A percentile compares a stretch with the other conserved stretches of the same genome.
Evolutionary conservation across 169 alveolate genomes (phyloP).

Genomic region (Eimeria maxima): DNA sequence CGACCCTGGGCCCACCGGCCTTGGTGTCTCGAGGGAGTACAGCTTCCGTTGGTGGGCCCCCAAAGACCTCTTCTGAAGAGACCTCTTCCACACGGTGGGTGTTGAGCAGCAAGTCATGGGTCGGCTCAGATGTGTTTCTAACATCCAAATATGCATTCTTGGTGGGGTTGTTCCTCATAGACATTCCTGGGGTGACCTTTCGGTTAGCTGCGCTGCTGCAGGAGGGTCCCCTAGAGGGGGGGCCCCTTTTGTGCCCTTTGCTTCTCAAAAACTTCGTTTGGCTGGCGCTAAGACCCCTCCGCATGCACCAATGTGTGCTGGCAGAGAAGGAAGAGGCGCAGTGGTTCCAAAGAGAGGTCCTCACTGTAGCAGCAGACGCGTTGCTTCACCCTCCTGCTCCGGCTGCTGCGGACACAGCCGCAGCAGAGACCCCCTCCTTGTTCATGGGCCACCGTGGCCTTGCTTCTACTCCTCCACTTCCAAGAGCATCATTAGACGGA

Average conservation of each 20-base stretch:
- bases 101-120: neutral
- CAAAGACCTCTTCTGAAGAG: neutral
- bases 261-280: constrained; percentile 84
- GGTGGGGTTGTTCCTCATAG: constrained; percentile 87
- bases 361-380: constrained; percentile 24
- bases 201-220: constrained; percentile 79
- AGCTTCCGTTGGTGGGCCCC: constrained; percentile 21
- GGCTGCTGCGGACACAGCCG: neutral
- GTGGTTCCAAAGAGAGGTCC: constrained; percentile 39
- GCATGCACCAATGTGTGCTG: constrained; percentile 86
- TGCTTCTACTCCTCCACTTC: neutral
- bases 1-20: no score
- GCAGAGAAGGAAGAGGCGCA: constrained; percentile 86
- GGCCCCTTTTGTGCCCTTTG: constrained; percentile 56
- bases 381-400: constrained; percentile 18
- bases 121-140: constrained; percentile 83
- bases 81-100: neutral
- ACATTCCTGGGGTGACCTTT: constrained; percentile 84
- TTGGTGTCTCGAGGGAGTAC: neutral
- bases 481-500: neutral
- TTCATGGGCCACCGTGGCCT: neutral
- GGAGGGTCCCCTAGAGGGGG: constrained; percentile 21
- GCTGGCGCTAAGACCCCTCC: constrained; percentile 85
- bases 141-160: constrained; percentile 86
- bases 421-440: neutral